Evolutionary conservation across 768 basidiomycete species (phyloP), one percentile per base, ranked within the genome.

Genomic region (Suillus weaverae): DNA sequence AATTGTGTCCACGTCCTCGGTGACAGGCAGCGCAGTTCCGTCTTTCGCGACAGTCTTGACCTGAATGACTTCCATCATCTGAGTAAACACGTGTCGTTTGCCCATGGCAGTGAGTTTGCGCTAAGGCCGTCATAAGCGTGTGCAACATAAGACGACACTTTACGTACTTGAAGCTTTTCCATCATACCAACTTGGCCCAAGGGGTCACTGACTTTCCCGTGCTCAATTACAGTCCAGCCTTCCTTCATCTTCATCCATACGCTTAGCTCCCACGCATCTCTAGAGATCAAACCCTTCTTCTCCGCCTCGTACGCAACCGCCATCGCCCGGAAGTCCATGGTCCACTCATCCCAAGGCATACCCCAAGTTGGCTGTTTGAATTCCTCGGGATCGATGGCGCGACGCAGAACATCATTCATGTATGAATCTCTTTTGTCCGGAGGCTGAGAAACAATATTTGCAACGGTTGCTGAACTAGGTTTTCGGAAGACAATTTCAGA

Each of bases 321-420:
- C 76, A 76, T 76, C 8, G 71, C 75, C 44, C 48, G 67, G 54
- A 73, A 73, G 67, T 76, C 76, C 35, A 76, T 71, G 7, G 44
- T 51, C 75, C 76, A 76, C 53, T 77, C 74, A 56, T 76, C 75
- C 74, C 74, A 77, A 33, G 74, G 74, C 35, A 77, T 63, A 35
- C 72, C 76, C 67, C 71, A 70, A 4, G 53, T 20, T 10, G 62
- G 41, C 1, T 64, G 66, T 9, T 73, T 76, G 61, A 76, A 67
- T 60, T 72, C 71, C 62, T 74, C 70, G 30, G 76, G 71, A n/a
- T 76, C 68, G 26, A 73, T 67, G 8, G 71, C 76, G 35, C 68
- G 75, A 38, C 67, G 68, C 44, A 77, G 66, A 33, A 77, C 61
- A 11, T 72, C 70, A 62, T 70, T 72, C 62, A 74, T 44, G 55